A percentile compares a stretch with the other conserved stretches of the same genome.
Conservation (phyloP, 2,329 filamentous ascomycete genomes). For the Chaetomiaceae sp. region DNA sequence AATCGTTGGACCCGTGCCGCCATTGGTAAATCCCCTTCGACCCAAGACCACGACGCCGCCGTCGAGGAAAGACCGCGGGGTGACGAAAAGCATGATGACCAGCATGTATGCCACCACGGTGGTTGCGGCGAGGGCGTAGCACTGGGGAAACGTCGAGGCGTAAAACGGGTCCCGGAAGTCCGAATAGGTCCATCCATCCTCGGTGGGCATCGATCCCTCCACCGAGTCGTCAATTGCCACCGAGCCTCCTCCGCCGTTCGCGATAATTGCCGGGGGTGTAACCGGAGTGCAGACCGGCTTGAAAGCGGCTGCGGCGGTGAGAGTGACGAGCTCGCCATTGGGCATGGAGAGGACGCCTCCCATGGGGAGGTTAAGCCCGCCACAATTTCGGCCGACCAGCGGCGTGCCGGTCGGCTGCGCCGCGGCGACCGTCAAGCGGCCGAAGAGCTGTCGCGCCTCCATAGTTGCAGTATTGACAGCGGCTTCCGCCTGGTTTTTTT, state of each 20-base stretch:
- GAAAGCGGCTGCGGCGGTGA: conserved; percentile 57
- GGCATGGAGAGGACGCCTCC: conserved; percentile 27
- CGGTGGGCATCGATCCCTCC: conserved; percentile 14
- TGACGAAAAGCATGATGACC: conserved; percentile 89
- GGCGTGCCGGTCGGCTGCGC: conserved; percentile 20
- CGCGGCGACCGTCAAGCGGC: conserved; percentile 14
- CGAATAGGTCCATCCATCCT: conserved; percentile 44
- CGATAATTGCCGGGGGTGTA: conserved; percentile 38
- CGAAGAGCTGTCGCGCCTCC: conserved; percentile 25
- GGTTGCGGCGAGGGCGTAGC: conserved; percentile 86
- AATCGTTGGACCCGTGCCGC: conserved; percentile 76
- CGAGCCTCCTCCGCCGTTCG: conserved; percentile 38
- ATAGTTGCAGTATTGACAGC: conserved; percentile 27
- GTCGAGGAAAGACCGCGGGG: conserved; percentile 87
- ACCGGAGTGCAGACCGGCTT: conserved; percentile 51
- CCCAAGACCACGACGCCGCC: conserved; percentile 79
- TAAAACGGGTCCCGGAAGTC: conserved; percentile 86
- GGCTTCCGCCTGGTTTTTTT: conserved; percentile 25
- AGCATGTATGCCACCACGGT: conserved; percentile 90
- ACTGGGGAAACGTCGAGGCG: conserved; percentile 85
- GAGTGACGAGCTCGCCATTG: conserved; percentile 50
- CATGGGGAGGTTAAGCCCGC: conserved; percentile 24
- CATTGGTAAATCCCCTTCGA: conserved; percentile 77
- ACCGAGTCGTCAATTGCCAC: conserved; percentile 30
- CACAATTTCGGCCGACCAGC: conserved; percentile 21